Base-by-base conservation (phyloP, 2,329 filamentous ascomycete genomes). In the Endoconidiophora polonica region DNA sequence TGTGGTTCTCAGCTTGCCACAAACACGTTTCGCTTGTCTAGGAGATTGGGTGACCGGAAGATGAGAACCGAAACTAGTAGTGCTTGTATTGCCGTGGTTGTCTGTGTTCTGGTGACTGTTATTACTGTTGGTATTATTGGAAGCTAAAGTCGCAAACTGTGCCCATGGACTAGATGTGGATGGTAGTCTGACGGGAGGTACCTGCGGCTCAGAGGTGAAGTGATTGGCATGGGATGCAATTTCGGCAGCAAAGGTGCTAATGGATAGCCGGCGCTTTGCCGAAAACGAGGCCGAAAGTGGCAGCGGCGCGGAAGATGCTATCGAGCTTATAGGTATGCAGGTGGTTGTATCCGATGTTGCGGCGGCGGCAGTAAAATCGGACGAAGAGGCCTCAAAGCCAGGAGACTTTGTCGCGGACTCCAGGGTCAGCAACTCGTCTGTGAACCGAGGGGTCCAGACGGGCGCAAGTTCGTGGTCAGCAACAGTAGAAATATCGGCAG, bases 191-290 rank as follows among this genome's bases (percentile, higher is more conserved):
- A 80, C 75, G 29, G 76, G 72, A 53, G 77, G 74, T 50, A 81
- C 62, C 58, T 66, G 72, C 14, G 68, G 65, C 57, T 70, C 69
- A 41, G 72, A 66, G 41, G 73, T 73, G 57, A 76, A 72, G 59
- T 81, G 73, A 57, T 76, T 77, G 57, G 70, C 73, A 75, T 82
- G 77, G 59, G 77, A 70, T 59, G 71, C 68, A 56, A 75, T 69
- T 55, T 74, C 71, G 52, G 63, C 64, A 44, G 69, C 67, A 54
- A 73, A 60, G 53, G 66, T 66, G 51, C 24, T 53, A 23, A 20
- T 46, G 3, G 52, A 50, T 5, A 50, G 48, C 29, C 48, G 44
- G 14, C 48, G 52, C 22, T 53, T 53, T 4, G 40, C 22, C 18
- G 47, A 39, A 12, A 51, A 36, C 9, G 73, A 71, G 33, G 67